These are phyloP conservation scores for Acanthochlamys bracteata DNA, from an alignment of 106 monocot species.

Conservation along the genomic window DNA sequence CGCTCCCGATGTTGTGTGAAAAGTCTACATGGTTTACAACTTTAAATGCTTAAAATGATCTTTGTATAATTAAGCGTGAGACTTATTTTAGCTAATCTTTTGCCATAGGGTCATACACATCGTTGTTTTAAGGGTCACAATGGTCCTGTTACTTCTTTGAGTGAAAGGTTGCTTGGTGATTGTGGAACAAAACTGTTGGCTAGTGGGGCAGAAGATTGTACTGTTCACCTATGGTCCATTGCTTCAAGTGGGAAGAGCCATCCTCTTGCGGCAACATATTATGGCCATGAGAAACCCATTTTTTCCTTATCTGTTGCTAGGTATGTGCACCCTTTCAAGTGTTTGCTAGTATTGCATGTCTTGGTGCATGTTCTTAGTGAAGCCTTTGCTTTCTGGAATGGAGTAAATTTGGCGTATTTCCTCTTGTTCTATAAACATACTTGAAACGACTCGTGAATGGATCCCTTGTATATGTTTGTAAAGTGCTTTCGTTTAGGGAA, in stretches of 20 bases:
- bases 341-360: neutral
- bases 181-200: conserved; percentile 55
- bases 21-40: no score
- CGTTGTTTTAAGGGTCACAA: conserved; percentile 79
- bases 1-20: no score
- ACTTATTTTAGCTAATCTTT: neutral
- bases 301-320: conserved; percentile 55
- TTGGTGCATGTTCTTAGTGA: neutral
- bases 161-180: conserved; percentile 56
- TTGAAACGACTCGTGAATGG: no score
- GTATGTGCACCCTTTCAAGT: conserved; percentile 19
- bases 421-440: no score
- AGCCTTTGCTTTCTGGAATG: neutral
- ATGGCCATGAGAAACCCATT: conserved; percentile 69
- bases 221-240: conserved; percentile 65
- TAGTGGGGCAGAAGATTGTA: conserved; percentile 89
- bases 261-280: conserved; percentile 35
- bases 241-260: conserved; percentile 37
- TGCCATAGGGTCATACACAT: conserved; percentile 37
- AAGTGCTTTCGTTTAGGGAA: no score
- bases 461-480: no score
- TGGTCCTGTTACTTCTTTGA: conserved; percentile 62
- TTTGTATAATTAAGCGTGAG: no score
- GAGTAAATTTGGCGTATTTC: no score
- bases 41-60: no score